These are phyloP conservation scores for Dendrobium officinale DNA, from an alignment of 106 monocot species.

Conservation along the genomic window DNA sequence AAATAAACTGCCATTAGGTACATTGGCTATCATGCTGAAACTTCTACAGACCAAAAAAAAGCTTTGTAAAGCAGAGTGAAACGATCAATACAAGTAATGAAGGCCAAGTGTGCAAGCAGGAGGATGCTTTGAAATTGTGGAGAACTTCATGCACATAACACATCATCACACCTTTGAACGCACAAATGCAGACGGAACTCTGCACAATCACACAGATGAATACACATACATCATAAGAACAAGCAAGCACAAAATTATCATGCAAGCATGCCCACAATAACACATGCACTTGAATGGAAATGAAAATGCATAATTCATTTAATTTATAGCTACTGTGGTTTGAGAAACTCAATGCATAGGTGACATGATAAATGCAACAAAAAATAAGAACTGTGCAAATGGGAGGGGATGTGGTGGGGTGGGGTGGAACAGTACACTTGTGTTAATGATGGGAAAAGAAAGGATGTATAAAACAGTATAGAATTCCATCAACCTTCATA, in stretches of 20 bases:
- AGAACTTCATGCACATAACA: background rate
- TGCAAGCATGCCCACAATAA: background rate
- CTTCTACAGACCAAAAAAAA: background rate
- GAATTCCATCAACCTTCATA: slow-evolving; percentile 54
- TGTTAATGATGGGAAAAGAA: background rate
- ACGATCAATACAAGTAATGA: background rate
- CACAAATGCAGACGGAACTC: background rate
- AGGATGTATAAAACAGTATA: background rate
- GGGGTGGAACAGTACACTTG: background rate
- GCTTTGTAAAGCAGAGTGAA: background rate
- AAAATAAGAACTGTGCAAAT: background rate
- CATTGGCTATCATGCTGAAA: background rate
- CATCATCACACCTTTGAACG: background rate
- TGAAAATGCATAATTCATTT: background rate
- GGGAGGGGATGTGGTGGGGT: background rate
- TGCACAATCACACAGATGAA: background rate
- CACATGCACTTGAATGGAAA: background rate
- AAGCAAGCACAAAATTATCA: background rate
- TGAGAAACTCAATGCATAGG: background rate
- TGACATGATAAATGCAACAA: background rate
- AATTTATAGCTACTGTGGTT: background rate
- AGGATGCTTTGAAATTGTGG: background rate
- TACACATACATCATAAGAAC: background rate
- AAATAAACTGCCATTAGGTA: background rate
- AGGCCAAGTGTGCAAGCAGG: background rate